Evolutionary conservation across 306 rosid genomes (phyloP).

Genomic region (Alnus rubra): DNA sequence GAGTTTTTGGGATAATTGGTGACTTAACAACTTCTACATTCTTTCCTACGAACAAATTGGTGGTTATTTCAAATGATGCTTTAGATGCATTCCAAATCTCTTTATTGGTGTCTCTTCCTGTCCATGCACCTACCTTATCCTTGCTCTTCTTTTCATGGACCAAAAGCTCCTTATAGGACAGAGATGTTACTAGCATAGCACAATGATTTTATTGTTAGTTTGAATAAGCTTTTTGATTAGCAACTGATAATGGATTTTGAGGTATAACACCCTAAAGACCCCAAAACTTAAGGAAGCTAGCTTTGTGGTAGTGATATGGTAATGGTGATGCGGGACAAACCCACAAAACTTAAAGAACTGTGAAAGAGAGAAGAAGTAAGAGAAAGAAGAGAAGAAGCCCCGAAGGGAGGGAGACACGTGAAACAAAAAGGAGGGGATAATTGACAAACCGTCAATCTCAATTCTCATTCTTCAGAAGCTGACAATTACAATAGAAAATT

Average conservation of each 20-base stretch:
- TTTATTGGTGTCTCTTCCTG: neutral
- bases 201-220: neutral
- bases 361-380: too few relatives aligned
- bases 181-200: neutral
- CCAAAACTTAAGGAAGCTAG: neutral
- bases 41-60: neutral
- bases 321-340: too few relatives aligned
- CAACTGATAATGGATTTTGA: slow-evolving; percentile 1
- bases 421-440: too few relatives aligned
- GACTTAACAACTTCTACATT: neutral
- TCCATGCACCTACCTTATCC: neutral
- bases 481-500: too few relatives aligned
- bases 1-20: too few relatives aligned
- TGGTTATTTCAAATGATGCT: neutral
- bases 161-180: neutral
- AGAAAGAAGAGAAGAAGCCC: too few relatives aligned
- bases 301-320: neutral
- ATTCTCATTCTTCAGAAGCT: too few relatives aligned
- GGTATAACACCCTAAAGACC: neutral
- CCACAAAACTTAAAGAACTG: too few relatives aligned
- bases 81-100: neutral
- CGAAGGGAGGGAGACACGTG: too few relatives aligned
- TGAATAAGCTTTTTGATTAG: neutral
- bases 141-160: neutral
- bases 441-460: too few relatives aligned